phyloP scores from a whole-genome alignment of 441 rosid genomes.

The Mallotus repandus region DNA sequence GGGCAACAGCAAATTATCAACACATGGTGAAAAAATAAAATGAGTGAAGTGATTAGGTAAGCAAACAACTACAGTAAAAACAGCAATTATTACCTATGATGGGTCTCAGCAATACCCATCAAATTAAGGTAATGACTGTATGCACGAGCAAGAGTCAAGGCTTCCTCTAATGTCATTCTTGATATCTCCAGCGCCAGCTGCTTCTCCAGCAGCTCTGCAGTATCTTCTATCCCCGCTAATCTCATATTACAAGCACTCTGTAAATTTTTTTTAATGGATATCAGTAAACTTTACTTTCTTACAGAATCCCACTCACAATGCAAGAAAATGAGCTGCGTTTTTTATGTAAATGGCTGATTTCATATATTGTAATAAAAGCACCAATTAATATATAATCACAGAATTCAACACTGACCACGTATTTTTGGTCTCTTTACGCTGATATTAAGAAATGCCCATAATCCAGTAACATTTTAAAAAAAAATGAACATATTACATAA shows the following conservation, averaged over 20 bases:
- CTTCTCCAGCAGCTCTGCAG: slow-evolving; percentile 80
- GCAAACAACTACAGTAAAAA: neutral
- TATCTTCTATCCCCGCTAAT: slow-evolving; percentile 75
- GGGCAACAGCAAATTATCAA: neutral
- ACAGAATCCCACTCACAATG: too few relatives aligned
- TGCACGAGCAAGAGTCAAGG: slow-evolving; percentile 85
- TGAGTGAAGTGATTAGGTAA: neutral
- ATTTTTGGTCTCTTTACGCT: too few relatives aligned
- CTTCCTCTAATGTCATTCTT: slow-evolving; percentile 80
- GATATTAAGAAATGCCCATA: too few relatives aligned
- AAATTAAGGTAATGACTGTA: slow-evolving; percentile 87
- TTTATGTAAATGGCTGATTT: neutral
- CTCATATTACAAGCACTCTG: slow-evolving; percentile 94
- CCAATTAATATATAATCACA: neutral
- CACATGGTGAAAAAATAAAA: neutral
- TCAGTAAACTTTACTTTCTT: too few relatives aligned
- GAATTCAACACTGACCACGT: neutral
- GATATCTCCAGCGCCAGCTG: slow-evolving; percentile 81
- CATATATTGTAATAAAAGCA: neutral
- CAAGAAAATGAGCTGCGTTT: neutral
- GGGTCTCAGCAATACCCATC: slow-evolving; percentile 95
- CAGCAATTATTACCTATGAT: slow-evolving; percentile 55
- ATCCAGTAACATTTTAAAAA: too few relatives aligned
- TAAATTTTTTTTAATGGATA: neutral
- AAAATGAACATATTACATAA: neutral